A percentile compares a stretch with the other conserved stretches of the same genome.
Conservation (phyloP, 129 eudicot genomes). For the Heracleum sosnowskyi region DNA sequence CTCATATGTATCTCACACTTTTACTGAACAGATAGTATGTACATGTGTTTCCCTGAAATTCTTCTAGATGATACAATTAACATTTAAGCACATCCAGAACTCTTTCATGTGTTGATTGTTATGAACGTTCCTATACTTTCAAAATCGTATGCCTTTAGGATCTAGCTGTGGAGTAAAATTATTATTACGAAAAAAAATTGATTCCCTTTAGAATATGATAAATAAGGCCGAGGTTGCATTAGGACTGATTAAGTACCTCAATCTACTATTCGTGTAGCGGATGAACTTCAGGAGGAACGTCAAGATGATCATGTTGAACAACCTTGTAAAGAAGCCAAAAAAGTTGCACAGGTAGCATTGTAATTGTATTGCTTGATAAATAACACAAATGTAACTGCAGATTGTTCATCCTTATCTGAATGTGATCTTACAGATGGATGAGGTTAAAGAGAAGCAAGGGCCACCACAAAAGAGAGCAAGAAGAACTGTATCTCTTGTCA, state of each 20-base stretch:
- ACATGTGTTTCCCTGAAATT: neutral
- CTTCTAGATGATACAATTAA: neutral
- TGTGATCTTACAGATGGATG: slow-evolving; percentile 25
- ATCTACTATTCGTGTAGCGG: slow-evolving; percentile 33
- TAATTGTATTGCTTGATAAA: neutral
- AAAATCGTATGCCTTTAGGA: neutral
- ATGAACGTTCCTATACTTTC: neutral
- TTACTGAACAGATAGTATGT: neutral
- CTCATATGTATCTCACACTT: neutral
- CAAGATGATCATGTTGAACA: slow-evolving; percentile 37
- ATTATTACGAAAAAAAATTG: neutral
- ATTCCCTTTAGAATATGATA: neutral
- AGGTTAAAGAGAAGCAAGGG: slow-evolving; percentile 26
- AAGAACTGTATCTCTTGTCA: slow-evolving; percentile 26
- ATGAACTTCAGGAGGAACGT: slow-evolving; percentile 48
- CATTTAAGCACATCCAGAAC: neutral
- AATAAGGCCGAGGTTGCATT: neutral
- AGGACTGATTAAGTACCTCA: neutral
- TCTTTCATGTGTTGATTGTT: neutral
- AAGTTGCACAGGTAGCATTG: slow-evolving; percentile 29
- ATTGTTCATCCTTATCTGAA: neutral
- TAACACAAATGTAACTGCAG: neutral
- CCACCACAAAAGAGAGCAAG: slow-evolving; percentile 48
- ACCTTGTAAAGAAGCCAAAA: slow-evolving; percentile 41
- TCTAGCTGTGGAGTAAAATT: neutral